Conservation (phyloP, 1,284 basidiomycete genomes). For the Fistulina hepatica region DNA sequence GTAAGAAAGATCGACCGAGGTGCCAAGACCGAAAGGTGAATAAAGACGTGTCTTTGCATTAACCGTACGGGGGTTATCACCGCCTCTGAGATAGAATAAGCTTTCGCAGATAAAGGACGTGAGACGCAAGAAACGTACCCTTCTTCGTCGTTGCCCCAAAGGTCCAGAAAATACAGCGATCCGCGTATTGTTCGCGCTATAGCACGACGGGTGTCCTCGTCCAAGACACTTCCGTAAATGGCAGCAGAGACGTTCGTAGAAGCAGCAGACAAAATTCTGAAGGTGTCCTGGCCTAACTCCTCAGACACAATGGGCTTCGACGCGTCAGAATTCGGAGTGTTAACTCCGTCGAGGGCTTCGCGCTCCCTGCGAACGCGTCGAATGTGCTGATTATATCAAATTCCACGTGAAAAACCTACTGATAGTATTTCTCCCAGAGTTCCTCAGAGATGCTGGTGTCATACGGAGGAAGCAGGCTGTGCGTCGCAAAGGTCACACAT, state of each 20-base stretch:
- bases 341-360: slow-evolving; percentile 10
- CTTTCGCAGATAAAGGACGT: neutral
- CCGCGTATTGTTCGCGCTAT: slow-evolving; percentile 11
- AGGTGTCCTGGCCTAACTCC: slow-evolving; percentile 12
- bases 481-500: slow-evolving; percentile 3
- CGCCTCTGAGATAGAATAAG: slow-evolving; percentile 6
- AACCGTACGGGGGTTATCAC: slow-evolving; percentile 10
- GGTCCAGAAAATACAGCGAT: slow-evolving; percentile 11
- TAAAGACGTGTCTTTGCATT: slow-evolving; percentile 13
- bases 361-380: slow-evolving; percentile 6
- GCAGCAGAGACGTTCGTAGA: slow-evolving; percentile 8
- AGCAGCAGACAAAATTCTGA: slow-evolving; percentile 6
- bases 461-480: slow-evolving; percentile 11
- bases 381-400: slow-evolving; percentile 1
- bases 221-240: slow-evolving; percentile 8
- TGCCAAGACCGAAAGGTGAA: slow-evolving; percentile 11
- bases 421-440: slow-evolving; percentile 11
- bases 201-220: slow-evolving; percentile 6
- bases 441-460: slow-evolving; percentile 8
- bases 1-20: slow-evolving; percentile 11
- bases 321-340: slow-evolving; percentile 7
- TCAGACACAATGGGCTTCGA: slow-evolving; percentile 12
- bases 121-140: slow-evolving; percentile 3
- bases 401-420: slow-evolving; percentile 2
- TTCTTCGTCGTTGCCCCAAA: slow-evolving; percentile 14